Conservation (phyloP, 805 yeast species). For the Komagataella pastoris region DNA sequence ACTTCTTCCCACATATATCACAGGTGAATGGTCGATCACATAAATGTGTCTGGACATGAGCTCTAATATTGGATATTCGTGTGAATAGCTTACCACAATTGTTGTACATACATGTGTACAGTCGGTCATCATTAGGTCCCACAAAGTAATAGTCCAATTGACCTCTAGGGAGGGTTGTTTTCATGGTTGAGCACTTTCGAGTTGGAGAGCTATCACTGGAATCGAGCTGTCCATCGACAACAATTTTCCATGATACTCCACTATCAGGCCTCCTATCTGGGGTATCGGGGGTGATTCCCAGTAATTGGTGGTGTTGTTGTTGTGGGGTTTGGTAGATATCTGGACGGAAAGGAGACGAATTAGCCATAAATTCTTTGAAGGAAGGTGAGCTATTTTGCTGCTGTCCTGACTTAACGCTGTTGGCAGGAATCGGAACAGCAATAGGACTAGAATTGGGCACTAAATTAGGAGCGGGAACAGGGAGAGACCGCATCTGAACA, state of each 20-base stretch:
- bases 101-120: slow-evolving; percentile 62
- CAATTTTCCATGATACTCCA: not conserved
- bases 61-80: slow-evolving; percentile 81
- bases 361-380: not conserved
- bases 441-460: not conserved
- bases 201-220: slow-evolving; percentile 30
- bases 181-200: slow-evolving; percentile 33
- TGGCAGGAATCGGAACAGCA: not conserved
- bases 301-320: slow-evolving; percentile 4
- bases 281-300: not conserved
- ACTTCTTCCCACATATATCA: slow-evolving; percentile 62
- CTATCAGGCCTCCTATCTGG: slow-evolving; percentile 4
- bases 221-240: slow-evolving; percentile 20
- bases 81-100: slow-evolving; percentile 76
- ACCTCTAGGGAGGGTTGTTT: slow-evolving; percentile 77
- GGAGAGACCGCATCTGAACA: not conserved
- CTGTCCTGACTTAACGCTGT: not conserved
- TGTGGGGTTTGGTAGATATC: not conserved
- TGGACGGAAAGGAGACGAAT: not conserved
- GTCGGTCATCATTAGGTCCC: slow-evolving; percentile 65
- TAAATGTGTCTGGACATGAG: slow-evolving; percentile 93
- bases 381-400: not conserved
- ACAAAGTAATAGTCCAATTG: slow-evolving; percentile 71
- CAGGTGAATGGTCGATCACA: slow-evolving; percentile 90
- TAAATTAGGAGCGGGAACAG: not conserved